Conservation (phyloP, 139 green algal species). For the Coccomyxa sp. region DNA sequence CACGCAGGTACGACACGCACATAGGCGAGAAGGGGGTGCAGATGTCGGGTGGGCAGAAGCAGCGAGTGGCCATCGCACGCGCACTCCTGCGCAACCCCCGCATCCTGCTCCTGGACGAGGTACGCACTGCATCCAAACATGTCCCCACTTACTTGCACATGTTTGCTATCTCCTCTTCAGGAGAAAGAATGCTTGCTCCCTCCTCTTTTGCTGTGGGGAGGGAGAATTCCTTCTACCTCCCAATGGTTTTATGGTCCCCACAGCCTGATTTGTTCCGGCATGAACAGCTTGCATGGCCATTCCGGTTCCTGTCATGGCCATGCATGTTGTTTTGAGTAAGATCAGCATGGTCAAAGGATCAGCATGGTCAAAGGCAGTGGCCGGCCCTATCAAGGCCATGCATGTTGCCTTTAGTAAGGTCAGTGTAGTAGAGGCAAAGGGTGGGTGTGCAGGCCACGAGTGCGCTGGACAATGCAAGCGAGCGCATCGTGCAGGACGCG, state of each 20-base stretch:
- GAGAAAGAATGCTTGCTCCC: neutral
- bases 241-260: neutral
- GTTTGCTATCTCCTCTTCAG: neutral
- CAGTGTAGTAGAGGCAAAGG: too few relatives aligned
- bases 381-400: too few relatives aligned
- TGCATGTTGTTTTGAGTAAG: too few relatives aligned
- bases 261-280: too few relatives aligned
- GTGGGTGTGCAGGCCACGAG: conserved; percentile 12
- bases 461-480: conserved; percentile 71
- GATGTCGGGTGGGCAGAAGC: conserved; percentile 85
- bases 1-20: conserved; percentile 2
- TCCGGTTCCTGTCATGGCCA: too few relatives aligned
- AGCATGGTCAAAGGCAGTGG: too few relatives aligned
- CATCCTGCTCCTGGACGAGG: conserved; percentile 84
- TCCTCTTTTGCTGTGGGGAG: neutral
- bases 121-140: neutral
- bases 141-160: neutral
- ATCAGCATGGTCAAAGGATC: too few relatives aligned
- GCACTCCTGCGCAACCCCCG: conserved; percentile 73
- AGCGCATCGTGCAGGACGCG: conserved; percentile 51
- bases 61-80: conserved; percentile 88
- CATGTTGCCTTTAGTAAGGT: too few relatives aligned
- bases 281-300: too few relatives aligned
- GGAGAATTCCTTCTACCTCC: neutral
- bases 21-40: conserved; percentile 46